These are phyloP conservation scores for Xylaria polymorpha DNA, from an alignment of 2,329 filamentous ascomycete genomes.

Conservation along the genomic window DNA sequence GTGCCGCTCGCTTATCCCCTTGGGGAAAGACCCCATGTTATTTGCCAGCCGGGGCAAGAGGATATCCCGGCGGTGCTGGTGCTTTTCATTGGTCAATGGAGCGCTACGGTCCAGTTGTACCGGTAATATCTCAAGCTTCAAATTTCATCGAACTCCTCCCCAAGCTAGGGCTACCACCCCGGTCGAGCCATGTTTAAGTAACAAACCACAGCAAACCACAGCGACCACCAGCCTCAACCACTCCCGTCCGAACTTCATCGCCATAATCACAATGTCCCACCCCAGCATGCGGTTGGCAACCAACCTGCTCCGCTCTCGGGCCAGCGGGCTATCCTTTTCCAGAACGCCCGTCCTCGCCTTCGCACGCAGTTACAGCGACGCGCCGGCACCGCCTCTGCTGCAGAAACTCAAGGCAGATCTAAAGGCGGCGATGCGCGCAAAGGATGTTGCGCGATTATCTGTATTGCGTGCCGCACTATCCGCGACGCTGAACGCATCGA, in stretches of 20 bases:
- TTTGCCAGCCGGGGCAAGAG: constrained; percentile 10
- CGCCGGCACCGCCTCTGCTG: constrained; percentile 59
- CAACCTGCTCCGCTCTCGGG: constrained; percentile 40
- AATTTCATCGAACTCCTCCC: constrained; percentile 8
- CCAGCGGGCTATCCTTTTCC: constrained; percentile 4
- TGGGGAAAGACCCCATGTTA: constrained; percentile 19
- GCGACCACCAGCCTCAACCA: constrained; percentile 3
- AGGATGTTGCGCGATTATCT: constrained; percentile 71
- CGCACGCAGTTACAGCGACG: constrained; percentile 42
- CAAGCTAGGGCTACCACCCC: not conserved
- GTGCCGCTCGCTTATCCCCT: constrained; percentile 4
- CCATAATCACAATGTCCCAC: constrained; percentile 39
- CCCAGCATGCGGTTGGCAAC: constrained; percentile 42
- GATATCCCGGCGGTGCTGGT: not conserved
- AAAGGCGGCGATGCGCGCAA: constrained; percentile 73
- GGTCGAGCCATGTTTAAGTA: constrained; percentile 13
- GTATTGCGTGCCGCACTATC: constrained; percentile 77
- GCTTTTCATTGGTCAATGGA: constrained; percentile 33
- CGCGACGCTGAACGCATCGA: constrained; percentile 79
- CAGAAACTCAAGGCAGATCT: constrained; percentile 69
- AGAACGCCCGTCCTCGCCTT: constrained; percentile 21
- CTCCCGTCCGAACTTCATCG: not conserved
- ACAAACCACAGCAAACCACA: not conserved
- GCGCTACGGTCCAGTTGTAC: not conserved
- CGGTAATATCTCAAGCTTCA: constrained; percentile 18